phyloP scores from a whole-genome alignment of 2,329 filamentous ascomycete species.

The Talaromyces atroroseus region DNA sequence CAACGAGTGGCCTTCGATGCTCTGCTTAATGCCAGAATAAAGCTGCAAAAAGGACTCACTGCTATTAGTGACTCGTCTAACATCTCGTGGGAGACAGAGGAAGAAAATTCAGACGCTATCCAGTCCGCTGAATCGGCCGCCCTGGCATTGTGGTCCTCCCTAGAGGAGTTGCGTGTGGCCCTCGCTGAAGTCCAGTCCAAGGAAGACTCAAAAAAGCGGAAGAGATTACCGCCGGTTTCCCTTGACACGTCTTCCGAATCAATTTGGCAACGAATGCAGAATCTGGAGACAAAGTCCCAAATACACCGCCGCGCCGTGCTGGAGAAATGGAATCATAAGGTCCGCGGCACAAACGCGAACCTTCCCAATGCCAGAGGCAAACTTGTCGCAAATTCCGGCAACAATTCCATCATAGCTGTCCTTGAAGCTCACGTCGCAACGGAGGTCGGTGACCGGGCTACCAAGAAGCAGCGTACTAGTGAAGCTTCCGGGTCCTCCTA shows the following conservation, averaged over 20 bases:
- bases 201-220: slow-evolving; percentile 38
- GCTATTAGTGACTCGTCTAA: slow-evolving; percentile 68
- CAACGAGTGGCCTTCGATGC: slow-evolving; percentile 84
- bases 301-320: slow-evolving; percentile 65
- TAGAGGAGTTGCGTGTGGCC: slow-evolving; percentile 39
- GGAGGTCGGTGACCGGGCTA: slow-evolving; percentile 29
- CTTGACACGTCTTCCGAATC: slow-evolving; percentile 52
- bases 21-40: slow-evolving; percentile 83
- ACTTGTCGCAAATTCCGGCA: slow-evolving; percentile 50
- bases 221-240: slow-evolving; percentile 47
- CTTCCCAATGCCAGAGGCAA: slow-evolving; percentile 55
- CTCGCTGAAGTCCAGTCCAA: slow-evolving; percentile 34
- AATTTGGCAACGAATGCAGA: slow-evolving; percentile 68
- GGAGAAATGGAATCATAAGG: slow-evolving; percentile 86
- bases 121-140: slow-evolving; percentile 80
- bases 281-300: slow-evolving; percentile 56
- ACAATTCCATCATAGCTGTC: slow-evolving; percentile 47
- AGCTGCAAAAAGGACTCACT: slow-evolving; percentile 83
- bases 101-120: slow-evolving; percentile 47
- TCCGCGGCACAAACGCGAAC: slow-evolving; percentile 50
- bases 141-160: slow-evolving; percentile 74
- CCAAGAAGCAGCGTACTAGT: slow-evolving; percentile 28
- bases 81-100: slow-evolving; percentile 23
- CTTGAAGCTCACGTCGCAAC: slow-evolving; percentile 42
- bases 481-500: slow-evolving; percentile 53